Evolutionary conservation across 2,329 filamentous ascomycete species (phyloP), one percentile per base, ranked within the genome.

Genomic region (Apiospora saccharicola): DNA sequence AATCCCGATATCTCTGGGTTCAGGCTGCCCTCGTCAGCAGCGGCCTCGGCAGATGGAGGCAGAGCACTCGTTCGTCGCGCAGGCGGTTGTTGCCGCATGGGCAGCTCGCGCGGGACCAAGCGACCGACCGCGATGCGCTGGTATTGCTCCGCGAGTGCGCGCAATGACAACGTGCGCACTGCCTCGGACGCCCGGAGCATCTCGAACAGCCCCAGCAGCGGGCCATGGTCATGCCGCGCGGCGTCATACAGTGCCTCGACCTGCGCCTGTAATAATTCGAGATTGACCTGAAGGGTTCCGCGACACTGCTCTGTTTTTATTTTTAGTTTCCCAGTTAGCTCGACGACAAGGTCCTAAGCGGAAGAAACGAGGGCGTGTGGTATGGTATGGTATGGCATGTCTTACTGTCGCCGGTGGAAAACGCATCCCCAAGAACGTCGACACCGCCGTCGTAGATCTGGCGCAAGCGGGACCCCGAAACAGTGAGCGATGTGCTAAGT

Each of bases 61-160:
- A n/a, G 2, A 1, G n/a, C 37, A 41, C 64, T 44, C 22, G 37
- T 12, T 22, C 37, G 37, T 26, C n/a, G n/a, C n/a, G n/a, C n/a
- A n/a, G n/a, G n/a, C n/a, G 64, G 43, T 12, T 12, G n/a, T 24
- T 7, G n/a, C 14, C 37, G 43, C 3, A 24, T 24, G 41, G 43
- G 71, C 49, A 68, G 70, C 47, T 76, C 75, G 61, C 73, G 76
- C 19, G 82, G 82, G 2, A 82, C 73, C 16, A 78, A 72, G 7
- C 78, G 79, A 22, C 77, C 76, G 16, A 76, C 73, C 6, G 81
- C 81, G 13, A 82, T 71, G 10, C 82, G 82, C 22, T 77, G 77
- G 74, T 84, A 84, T 51, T 80, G 80, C n/a, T 80, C 80, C 8
- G 78, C 74, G 22, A 84, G 76, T 7, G 82, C 81, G 19, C 77